Percentiles rank a stretch among this genome's conserved stretches.
These are phyloP conservation scores for barrel medic (Medicago truncatula) DNA, from an alignment of 306 rosid species.

Conservation along the genomic window MtrunA17r5.0-ANR NC_053046.1:17531001-17531500, in stretches of 20 bases:
- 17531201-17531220: not conserved
- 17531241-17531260: not conserved
- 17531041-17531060: conserved; percentile 29
- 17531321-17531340: not conserved
- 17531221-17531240: not conserved
- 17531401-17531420: not conserved
- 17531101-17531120: conserved; percentile 3
- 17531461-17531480: not conserved
- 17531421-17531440: not conserved
- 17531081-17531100: conserved; percentile 30
- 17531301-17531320: not conserved
- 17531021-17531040: conserved; percentile 23
- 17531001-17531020: conserved; percentile 35
- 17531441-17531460: not conserved
- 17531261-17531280: not conserved
- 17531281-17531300: not conserved
- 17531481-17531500: not conserved
- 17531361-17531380: not conserved
- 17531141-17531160: not conserved
- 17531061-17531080: conserved; percentile 33
- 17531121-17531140: not conserved
- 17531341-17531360: not conserved
- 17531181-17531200: not conserved
- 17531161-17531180: not conserved
- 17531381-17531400: not conserved